Conservation (phyloP, 176 grass and related monocot genomes). For the Musa itinerans region DNA sequence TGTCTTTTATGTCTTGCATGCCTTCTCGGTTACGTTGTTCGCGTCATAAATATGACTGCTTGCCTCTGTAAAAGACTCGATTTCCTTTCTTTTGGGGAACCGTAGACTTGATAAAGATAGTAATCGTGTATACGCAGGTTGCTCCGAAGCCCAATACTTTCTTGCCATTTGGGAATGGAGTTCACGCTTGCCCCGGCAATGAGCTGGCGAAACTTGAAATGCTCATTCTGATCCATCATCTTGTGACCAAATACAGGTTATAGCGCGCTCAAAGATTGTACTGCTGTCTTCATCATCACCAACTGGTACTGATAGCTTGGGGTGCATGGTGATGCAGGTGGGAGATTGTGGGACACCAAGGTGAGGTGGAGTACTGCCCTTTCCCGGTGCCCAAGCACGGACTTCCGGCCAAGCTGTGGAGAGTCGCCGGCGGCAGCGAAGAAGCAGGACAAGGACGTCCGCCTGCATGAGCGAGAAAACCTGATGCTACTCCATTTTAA, state of each 20-base stretch:
- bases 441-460: background rate
- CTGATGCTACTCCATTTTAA: background rate
- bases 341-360: constrained; percentile 39
- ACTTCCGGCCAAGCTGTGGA: constrained; percentile 41
- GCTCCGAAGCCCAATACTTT: constrained; percentile 75
- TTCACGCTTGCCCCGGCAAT: constrained; percentile 81
- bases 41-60: background rate
- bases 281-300: background rate
- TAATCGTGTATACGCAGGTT: constrained; percentile 26
- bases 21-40: background rate
- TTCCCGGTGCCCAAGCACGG: constrained; percentile 90
- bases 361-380: constrained; percentile 76
- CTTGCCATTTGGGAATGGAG: constrained; percentile 75
- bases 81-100: background rate
- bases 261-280: background rate
- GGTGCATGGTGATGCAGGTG: constrained; percentile 34
- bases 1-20: background rate
- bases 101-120: too few relatives aligned
- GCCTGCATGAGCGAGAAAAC: background rate
- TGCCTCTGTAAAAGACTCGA: background rate
- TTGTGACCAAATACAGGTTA: constrained; percentile 71
- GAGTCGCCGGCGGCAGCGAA: background rate
- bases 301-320: background rate
- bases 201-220: constrained; percentile 97
- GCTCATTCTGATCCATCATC: constrained; percentile 71